Evolutionary conservation across 352 stramenopile genomes (phyloP), one percentile per base, ranked within the genome.

Genomic region (Phytophthora tubulina): DNA sequence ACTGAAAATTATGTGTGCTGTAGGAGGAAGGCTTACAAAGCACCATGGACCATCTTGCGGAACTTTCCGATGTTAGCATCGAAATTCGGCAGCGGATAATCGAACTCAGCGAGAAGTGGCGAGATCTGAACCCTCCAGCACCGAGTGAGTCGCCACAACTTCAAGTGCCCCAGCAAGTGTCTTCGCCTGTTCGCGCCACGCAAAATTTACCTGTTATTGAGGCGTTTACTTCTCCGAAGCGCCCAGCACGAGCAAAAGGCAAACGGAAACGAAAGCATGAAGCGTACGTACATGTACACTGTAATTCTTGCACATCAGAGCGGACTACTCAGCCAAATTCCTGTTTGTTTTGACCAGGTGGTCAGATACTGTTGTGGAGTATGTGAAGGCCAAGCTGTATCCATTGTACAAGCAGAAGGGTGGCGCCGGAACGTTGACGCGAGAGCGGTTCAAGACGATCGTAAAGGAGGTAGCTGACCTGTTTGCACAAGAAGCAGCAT

Each of bases 371-470:
- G 85, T 85, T 8, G 81, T 94, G n/a, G 81, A 88, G 49, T 93
- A 95, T 36, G 85, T 95, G 10, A 96, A 95, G 45, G 71, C 67
- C 1, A 94, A 94, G 63, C 51, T 96, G 21, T 94, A 96, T 58
- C 89, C 89, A 1, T 60, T 91, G 3, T 94, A 94, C 77, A 93
- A 93, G 32, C 72, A 89, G 15, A 78, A 66, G 38, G 75, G 74
- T 17, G 81, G 83, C 3, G 54, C 57, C 27, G 70, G 63, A n/a
- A 80, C 82, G 14, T 78, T 96, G 53, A 84, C 87, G 4, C 88
- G 89, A 68, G 89, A 96, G 32, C 80, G 78, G 0, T 96, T 94
- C 66, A 96, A 93, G 52, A 44, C 56, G n/a, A 89, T 96, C 33
- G 86, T 94, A 2, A 94, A 91, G 67, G 70, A 92, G 67, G 86